A percentile compares a stretch with the other conserved stretches of the same genome.
These are phyloP conservation scores for Fistulina hepatica DNA, from an alignment of 1,284 basidiomycete species.

Conservation along the genomic window DNA sequence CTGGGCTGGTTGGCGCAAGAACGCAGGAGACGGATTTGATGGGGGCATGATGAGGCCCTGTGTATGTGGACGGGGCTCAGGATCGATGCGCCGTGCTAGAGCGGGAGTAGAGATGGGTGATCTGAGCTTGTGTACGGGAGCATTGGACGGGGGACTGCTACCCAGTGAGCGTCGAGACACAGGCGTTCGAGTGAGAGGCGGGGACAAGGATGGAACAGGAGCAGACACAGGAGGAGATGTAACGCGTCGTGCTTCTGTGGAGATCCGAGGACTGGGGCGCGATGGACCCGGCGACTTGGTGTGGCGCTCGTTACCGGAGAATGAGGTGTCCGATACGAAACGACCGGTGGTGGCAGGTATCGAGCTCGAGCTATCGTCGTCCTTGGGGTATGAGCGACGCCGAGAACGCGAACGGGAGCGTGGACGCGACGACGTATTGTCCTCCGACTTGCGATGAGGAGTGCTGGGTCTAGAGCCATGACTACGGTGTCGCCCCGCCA, in stretches of 20 bases:
- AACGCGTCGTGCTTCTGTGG: constrained; percentile 1
- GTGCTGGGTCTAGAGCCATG: constrained; percentile 21
- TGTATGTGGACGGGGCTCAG: constrained; percentile 34
- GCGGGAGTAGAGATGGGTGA: constrained; percentile 31
- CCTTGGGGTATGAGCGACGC: constrained; percentile 1
- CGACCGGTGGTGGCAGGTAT: too few species aligned
- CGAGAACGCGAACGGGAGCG: too few species aligned
- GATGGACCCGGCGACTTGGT: not conserved
- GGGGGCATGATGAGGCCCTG: constrained; percentile 36
- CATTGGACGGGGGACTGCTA: constrained; percentile 17
- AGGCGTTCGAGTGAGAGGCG: constrained; percentile 15
- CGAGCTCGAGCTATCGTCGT: too few species aligned
- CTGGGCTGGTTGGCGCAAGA: constrained; percentile 39
- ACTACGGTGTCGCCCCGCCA: constrained; percentile 11
- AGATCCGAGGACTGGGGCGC: not conserved
- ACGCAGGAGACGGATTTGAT: constrained; percentile 43
- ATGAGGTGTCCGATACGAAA: too few species aligned
- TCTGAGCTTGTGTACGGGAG: constrained; percentile 27
- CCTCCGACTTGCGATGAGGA: constrained; percentile 15
- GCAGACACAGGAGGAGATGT: constrained; percentile 7
- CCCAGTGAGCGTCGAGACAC: constrained; percentile 8
- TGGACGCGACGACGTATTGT: not conserved
- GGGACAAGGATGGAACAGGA: constrained; percentile 4
- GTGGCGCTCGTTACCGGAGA: not conserved
- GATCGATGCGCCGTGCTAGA: constrained; percentile 46